Evolutionary conservation across 73 alveolate species (phyloP), one percentile per base, ranked within the genome.

Genomic region (Paramecium sonneborni): DNA sequence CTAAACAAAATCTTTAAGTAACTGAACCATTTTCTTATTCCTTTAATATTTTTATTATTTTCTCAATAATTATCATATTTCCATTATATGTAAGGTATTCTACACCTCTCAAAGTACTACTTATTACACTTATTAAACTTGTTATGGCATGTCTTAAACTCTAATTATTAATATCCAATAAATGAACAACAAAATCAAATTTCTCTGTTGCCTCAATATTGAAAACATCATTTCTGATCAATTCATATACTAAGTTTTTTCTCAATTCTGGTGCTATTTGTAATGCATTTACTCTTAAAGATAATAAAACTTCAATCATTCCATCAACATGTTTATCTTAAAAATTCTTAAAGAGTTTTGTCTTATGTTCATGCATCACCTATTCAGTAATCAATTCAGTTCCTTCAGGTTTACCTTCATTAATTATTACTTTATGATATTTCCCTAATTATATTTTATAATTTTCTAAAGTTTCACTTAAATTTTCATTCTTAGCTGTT

Each of bases 1-100:
- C 99, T 57, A 98, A 93, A 10, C 98, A 96, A 92, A 98, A 98
- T 76, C 99, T 89, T 85, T 98, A 97, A 18, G 98, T 93, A 6
- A 98, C 99, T 88, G 97, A 95, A 15, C 99, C 99, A 92, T 98
- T 99, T 92, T 98, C 99, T 41, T 96, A 94, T 24, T 96, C 98
- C 85, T 97, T 96, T 86, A 96, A 91, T 12, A 97, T 97, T 84
- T 98, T 97, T 24, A 98, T 96, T 24, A 97, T 96, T 91, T 95
- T 98, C 95, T 97, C 98, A 34, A 95, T 84, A 2, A 97, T 96
- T 24, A 88, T 93, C 92, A 95, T 94, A 43, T 97, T 88, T 9
- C 87, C 99, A 74, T 92, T 95, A 62, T 96, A 95, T n/a, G 95
- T 89, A 18, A 98, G 67, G 82, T 98, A 98, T 88, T 98, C 99